Evolutionary conservation across 2,329 filamentous ascomycete genomes (phyloP).

Genomic region (Harringtonia lauricola): DNA sequence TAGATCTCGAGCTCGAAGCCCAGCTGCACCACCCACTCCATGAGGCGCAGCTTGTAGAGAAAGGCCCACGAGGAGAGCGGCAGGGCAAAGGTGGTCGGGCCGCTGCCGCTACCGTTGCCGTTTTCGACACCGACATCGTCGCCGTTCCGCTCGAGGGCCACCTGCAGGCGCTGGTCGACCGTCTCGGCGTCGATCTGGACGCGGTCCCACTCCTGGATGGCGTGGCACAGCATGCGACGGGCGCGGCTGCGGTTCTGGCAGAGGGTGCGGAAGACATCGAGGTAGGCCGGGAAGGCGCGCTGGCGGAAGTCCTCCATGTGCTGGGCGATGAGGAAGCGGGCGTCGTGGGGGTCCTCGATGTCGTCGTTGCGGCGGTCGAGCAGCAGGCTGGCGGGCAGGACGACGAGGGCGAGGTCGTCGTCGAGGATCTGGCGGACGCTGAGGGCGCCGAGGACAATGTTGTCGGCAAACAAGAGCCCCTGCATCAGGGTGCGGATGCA

Average conservation of each 20-base stretch:
- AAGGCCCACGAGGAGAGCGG: slow-evolving; percentile 83
- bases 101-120: slow-evolving; percentile 22
- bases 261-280: slow-evolving; percentile 73
- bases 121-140: slow-evolving; percentile 20
- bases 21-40: slow-evolving; percentile 79
- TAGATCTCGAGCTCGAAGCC: slow-evolving; percentile 94
- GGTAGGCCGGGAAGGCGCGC: slow-evolving; percentile 56
- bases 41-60: slow-evolving; percentile 77
- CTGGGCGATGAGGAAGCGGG: slow-evolving; percentile 60
- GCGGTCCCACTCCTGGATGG: slow-evolving; percentile 46
- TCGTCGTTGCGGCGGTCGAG: slow-evolving; percentile 66
- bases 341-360: slow-evolving; percentile 62
- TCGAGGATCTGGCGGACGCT: slow-evolving; percentile 67
- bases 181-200: slow-evolving; percentile 73
- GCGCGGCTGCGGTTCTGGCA: slow-evolving; percentile 88
- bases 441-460: slow-evolving; percentile 55
- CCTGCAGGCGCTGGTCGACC: slow-evolving; percentile 57
- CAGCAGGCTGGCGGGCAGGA: slow-evolving; percentile 60
- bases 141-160: slow-evolving; percentile 43
- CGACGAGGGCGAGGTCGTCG: slow-evolving; percentile 67
- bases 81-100: slow-evolving; percentile 37
- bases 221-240: slow-evolving; percentile 79
- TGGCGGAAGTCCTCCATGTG: slow-evolving; percentile 61
- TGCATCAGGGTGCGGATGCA: slow-evolving; percentile 76
- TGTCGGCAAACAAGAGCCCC: slow-evolving; percentile 62